Evolutionary conservation across 2,329 filamentous ascomycete species (phyloP), one percentile per base, ranked within the genome.

Genomic region (Colletotrichum sp.): DNA sequence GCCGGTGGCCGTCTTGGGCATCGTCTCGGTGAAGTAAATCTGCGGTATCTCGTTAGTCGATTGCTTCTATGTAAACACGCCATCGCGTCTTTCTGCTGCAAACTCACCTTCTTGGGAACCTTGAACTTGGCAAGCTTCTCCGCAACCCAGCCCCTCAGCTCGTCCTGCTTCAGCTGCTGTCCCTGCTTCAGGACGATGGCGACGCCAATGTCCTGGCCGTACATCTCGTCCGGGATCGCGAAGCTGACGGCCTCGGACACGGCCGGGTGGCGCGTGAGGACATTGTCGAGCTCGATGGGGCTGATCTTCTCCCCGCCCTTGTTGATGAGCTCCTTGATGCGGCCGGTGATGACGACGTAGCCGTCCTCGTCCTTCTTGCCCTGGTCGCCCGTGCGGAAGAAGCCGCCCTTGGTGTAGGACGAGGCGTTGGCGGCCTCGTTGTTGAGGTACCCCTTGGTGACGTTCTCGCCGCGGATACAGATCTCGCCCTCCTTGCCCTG

Each of bases 271-370:
- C 93, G 90, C n/a, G 93, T 89, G 32, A 98, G 87, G 15, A 94
- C 92, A 79, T 98, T 98, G 87, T 98, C 95, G 38, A 98, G 88
- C 86, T 98, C 95, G 71, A 97, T 96, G 2, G 95, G 95, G 79
- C 92, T 94, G 82, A 98, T 97, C 87, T 97, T 97, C 87, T 98
- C 95, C 75, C 95, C 95, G 71, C 94, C 95, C 85, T 96, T 96
- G 86, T 96, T 96, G 88, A 98, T 98, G 68, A 98, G 88, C 85
- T 98, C 95, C 89, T 98, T 98, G 86, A 98, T 98, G 69, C 95
- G 90, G n/a, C 95, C 95, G 0, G 95, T 98, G 84, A 98, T 96
- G 81, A 94, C 90, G 13, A 98, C 87, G 82, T 97, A 98, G 75
- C 95, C 94, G 79, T 97, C 94, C 74, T 91, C 86, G 80, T 98